These are phyloP conservation scores for Xylaria intraflava DNA, from an alignment of 495 filamentous ascomycete species.

Conservation along the genomic window DNA sequence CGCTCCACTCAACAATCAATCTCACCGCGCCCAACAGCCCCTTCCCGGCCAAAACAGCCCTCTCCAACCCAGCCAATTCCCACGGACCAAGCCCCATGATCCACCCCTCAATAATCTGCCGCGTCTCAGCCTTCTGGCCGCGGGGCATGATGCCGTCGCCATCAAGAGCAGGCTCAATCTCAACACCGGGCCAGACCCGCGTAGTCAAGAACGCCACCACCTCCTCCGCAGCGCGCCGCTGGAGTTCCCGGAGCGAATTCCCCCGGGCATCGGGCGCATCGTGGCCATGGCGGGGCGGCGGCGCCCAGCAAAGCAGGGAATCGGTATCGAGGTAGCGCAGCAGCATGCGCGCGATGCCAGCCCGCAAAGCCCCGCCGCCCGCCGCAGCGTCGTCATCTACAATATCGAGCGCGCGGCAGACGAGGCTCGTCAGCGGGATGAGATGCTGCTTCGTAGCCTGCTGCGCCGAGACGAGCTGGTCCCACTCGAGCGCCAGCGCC, in stretches of 20 bases:
- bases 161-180: slow-evolving; percentile 70
- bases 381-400: slow-evolving; percentile 47
- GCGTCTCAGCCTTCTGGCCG: slow-evolving; percentile 62
- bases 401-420: slow-evolving; percentile 75
- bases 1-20: slow-evolving; percentile 83
- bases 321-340: slow-evolving; percentile 90
- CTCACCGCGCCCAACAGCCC: slow-evolving; percentile 71
- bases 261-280: slow-evolving; percentile 23
- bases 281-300: slow-evolving; percentile 37
- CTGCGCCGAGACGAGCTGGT: slow-evolving; percentile 66
- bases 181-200: slow-evolving; percentile 78
- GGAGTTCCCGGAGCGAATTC: slow-evolving; percentile 62
- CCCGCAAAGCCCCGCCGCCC: slow-evolving; percentile 32
- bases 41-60: slow-evolving; percentile 77
- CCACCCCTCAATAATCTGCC: slow-evolving; percentile 74
- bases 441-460: slow-evolving; percentile 74
- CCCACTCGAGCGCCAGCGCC: slow-evolving; percentile 88
- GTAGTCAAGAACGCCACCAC: slow-evolving; percentile 64
- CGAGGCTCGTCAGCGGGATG: slow-evolving; percentile 83
- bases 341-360: slow-evolving; percentile 56
- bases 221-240: slow-evolving; percentile 57
- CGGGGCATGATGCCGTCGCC: slow-evolving; percentile 63
- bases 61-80: slow-evolving; percentile 82
- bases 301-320: slow-evolving; percentile 88
- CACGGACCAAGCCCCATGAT: slow-evolving; percentile 59